phyloP scores from a whole-genome alignment of 2,329 filamentous ascomycete species.

The Monosporascus sp. region DNA sequence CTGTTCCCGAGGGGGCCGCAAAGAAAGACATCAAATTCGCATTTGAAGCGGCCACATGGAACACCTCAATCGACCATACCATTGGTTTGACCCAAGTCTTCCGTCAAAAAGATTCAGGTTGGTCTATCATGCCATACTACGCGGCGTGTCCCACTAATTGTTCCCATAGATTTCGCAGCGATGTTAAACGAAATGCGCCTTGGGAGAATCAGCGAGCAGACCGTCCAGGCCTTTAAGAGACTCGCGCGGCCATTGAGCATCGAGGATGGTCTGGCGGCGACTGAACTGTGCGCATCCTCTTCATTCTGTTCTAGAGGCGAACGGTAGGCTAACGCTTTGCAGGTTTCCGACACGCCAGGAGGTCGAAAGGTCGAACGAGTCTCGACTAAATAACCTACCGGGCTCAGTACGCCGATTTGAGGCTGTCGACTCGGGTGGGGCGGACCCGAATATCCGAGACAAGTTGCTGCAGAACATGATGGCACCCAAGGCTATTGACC shows the following conservation, averaged over 20 bases:
- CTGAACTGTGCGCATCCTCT: conserved; percentile 60
- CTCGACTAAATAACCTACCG: conserved; percentile 65
- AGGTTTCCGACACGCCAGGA: conserved; percentile 84
- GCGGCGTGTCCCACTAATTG: conserved; percentile 18
- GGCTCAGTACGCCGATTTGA: conserved; percentile 65
- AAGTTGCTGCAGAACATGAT: conserved; percentile 85
- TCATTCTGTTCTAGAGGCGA: background rate
- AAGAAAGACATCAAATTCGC: conserved; percentile 72
- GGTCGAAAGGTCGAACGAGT: conserved; percentile 80
- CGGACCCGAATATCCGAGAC: conserved; percentile 63
- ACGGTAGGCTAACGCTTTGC: conserved; percentile 15
- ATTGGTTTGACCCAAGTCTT: conserved; percentile 95
- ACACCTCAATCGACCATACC: conserved; percentile 87
- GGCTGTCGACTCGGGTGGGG: conserved; percentile 63
- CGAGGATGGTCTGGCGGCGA: conserved; percentile 72
- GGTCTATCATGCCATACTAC: conserved; percentile 13
- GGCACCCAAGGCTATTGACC: conserved; percentile 72
- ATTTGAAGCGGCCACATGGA: conserved; percentile 90
- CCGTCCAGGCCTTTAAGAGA: conserved; percentile 69
- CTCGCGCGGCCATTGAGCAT: conserved; percentile 68
- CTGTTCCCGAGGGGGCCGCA: conserved; percentile 74
- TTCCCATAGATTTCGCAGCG: conserved; percentile 63
- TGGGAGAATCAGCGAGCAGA: conserved; percentile 71
- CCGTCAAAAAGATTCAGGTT: conserved; percentile 79
- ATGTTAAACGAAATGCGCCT: conserved; percentile 99